Base-by-base conservation (phyloP, 495 filamentous ascomycete genomes). In the Aspergillus sparsus region DNA sequence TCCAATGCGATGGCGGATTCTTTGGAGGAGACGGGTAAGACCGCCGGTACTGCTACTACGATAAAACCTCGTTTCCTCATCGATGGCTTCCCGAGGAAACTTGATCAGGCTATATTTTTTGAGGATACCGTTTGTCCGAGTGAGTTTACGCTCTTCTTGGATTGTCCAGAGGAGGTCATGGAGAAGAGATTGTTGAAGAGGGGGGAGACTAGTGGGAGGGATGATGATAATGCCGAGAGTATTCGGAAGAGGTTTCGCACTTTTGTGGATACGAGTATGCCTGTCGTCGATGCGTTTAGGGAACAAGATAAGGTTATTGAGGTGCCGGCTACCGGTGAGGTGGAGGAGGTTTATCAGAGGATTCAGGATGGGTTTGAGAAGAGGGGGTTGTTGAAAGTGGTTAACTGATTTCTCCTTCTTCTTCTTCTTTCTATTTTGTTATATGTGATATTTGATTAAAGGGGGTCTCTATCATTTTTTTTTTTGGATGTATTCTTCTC, bases 191-290 rank as follows among this genome's bases (percentile, higher is more conserved):
- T 98, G 65, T 67, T 98, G 62, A 88, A 97, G 72, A 82, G 94
- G 32, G 94, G 93, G 32, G 88, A 96, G 86, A 98, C 93, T 6
- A 90, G 85, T 66, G 94, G 94, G 10, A 80, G 94, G 53, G 79
- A 88, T 32, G 94, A 98, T 73, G 94, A 98, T 74, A 98, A 98
- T 74, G 87, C 84, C 45, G 94, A 96, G 78, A 91, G 87, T 65
- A 98, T 97, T 73, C 89, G 87, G 76, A 98, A 98, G 86, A 82
- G 94, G 39, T 98, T 98, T 79, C 83, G 86, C 60, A 92, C 88
- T 5, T 98, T 98, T 68, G 79, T 94, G 32, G 91, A 97, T 74
- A 96, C 92, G 3, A 95, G 90, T 71, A 96, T 98, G 92, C 94
- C 94, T 42, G 94, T 97, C 37, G 92, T 98, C 49, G 82, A 94